These are phyloP conservation scores for Ustilago nuda DNA, from an alignment of 1,284 basidiomycete genomes.

Conservation along the genomic window DNA sequence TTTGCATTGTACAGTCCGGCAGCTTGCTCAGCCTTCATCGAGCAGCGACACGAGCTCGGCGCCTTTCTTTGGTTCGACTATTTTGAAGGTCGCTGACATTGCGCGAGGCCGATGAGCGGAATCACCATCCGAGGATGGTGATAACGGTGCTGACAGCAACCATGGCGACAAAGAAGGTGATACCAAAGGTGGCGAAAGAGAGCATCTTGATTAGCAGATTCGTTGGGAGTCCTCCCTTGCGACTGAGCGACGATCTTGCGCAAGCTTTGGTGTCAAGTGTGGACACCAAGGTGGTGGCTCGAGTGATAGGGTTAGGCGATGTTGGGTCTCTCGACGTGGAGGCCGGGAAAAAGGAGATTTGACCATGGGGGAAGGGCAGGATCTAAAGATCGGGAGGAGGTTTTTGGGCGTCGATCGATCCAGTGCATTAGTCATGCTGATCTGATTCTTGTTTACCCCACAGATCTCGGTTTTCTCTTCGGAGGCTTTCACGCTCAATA, in stretches of 20 bases:
- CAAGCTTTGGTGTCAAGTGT: too few species aligned
- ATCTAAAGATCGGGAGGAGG: too few species aligned
- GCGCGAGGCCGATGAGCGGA: neutral
- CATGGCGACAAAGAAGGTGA: slow-evolving; percentile 43
- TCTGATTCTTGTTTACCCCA: neutral
- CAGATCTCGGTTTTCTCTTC: neutral
- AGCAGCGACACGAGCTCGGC: too few species aligned
- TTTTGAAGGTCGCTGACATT: neutral
- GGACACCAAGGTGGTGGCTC: too few species aligned
- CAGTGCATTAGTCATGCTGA: slow-evolving; percentile 4
- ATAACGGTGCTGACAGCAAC: slow-evolving; percentile 50
- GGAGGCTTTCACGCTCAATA: slow-evolving; percentile 14
- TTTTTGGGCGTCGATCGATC: neutral
- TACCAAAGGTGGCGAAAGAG: slow-evolving; percentile 41
- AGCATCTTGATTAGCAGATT: slow-evolving; percentile 19
- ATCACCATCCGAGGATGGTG: slow-evolving; percentile 49
- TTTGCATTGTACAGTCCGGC: too few species aligned
- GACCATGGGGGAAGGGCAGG: too few species aligned
- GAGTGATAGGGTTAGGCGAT: too few species aligned
- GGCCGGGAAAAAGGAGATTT: neutral
- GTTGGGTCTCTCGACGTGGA: too few species aligned
- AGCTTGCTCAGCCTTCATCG: too few species aligned
- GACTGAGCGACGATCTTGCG: too few species aligned
- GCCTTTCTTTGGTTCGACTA: neutral
- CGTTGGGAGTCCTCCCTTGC: neutral